Evolutionary conservation across 1,284 basidiomycete species (phyloP).

Genomic region (Inonotus obliquus): DNA sequence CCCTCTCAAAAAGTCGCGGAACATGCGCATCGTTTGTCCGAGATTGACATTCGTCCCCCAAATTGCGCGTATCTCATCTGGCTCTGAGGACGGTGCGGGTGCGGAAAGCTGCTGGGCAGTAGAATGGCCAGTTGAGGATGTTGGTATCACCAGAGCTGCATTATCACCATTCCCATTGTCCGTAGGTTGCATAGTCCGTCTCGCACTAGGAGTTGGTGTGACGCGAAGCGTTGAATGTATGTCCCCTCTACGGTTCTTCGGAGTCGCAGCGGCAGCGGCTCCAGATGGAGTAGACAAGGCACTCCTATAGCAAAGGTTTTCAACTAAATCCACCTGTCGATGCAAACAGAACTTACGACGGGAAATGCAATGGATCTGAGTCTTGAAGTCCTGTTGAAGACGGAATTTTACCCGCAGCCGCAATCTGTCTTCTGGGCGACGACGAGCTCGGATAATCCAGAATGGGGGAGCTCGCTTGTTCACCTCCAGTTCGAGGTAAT

Average conservation of each 20-base stretch:
- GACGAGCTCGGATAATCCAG: constrained; percentile 73
- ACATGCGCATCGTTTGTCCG: constrained; percentile 85
- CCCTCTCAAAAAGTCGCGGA: constrained; percentile 83
- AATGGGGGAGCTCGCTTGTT: constrained; percentile 59
- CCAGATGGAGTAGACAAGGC: constrained; percentile 19
- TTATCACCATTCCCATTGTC: constrained; percentile 52
- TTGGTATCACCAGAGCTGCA: constrained; percentile 50
- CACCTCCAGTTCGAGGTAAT: constrained; percentile 50
- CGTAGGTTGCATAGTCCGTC: constrained; percentile 30
- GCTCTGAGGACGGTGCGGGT: constrained; percentile 57
- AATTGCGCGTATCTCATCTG: constrained; percentile 82
- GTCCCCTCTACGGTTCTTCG: constrained; percentile 73
- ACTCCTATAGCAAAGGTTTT: constrained; percentile 24
- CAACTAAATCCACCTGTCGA: constrained; percentile 4
- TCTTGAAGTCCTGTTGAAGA: constrained; percentile 34
- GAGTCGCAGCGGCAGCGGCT: constrained; percentile 45
- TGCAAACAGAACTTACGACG: constrained; percentile 40
- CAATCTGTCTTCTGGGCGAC: constrained; percentile 44
- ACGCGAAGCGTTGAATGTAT: constrained; percentile 74
- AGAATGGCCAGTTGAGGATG: constrained; percentile 58
- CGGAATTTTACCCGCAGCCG: constrained; percentile 27
- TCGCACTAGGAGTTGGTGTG: constrained; percentile 48
- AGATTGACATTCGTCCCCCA: constrained; percentile 97
- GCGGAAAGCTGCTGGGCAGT: constrained; percentile 43
- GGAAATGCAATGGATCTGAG: constrained; percentile 61